Conservation (phyloP, 1,284 basidiomycete species). For the Sutorius eximius region DNA sequence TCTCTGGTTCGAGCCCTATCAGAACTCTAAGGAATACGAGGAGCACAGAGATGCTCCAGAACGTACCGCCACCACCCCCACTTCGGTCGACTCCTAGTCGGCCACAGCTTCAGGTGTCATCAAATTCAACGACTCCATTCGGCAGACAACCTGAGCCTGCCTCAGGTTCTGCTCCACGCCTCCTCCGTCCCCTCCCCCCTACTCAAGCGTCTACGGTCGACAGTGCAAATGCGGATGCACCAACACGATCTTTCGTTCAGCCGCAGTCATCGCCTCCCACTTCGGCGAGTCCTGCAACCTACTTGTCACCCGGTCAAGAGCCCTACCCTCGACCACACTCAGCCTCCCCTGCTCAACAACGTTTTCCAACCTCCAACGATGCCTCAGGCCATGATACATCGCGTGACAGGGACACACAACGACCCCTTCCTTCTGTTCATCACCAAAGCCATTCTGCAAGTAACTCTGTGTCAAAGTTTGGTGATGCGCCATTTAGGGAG, state of each 20-base stretch:
- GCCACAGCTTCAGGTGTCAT: conserved; percentile 25
- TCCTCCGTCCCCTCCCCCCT: conserved; percentile 33
- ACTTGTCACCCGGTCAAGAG: conserved; percentile 42
- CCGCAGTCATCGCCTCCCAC: conserved; percentile 38
- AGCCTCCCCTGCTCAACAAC: conserved; percentile 48
- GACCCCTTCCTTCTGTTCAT: conserved; percentile 27
- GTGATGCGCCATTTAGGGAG: conserved; percentile 32
- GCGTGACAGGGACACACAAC: conserved; percentile 33
- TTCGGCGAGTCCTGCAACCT: conserved; percentile 28
- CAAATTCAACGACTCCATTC: conserved; percentile 17
- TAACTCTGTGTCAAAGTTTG: conserved; percentile 33
- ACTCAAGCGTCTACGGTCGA: conserved; percentile 29
- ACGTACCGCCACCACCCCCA: conserved; percentile 10
- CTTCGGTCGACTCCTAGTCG: conserved; percentile 35
- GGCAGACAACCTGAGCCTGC: conserved; percentile 23
- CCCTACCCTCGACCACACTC: conserved; percentile 60
- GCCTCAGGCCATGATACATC: conserved; percentile 16
- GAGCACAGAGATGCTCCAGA: conserved; percentile 32
- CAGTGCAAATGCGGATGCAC: conserved; percentile 15
- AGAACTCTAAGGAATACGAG: conserved; percentile 28
- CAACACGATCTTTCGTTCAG: conserved; percentile 29
- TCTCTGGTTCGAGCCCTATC: conserved; percentile 14
- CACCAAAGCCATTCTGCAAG: conserved; percentile 32
- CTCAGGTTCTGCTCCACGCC: conserved; percentile 16
- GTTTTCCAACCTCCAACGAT: conserved; percentile 30